phyloP scores from a whole-genome alignment of 257 asterid genomes.

The Capsicum pubescens region DNA sequence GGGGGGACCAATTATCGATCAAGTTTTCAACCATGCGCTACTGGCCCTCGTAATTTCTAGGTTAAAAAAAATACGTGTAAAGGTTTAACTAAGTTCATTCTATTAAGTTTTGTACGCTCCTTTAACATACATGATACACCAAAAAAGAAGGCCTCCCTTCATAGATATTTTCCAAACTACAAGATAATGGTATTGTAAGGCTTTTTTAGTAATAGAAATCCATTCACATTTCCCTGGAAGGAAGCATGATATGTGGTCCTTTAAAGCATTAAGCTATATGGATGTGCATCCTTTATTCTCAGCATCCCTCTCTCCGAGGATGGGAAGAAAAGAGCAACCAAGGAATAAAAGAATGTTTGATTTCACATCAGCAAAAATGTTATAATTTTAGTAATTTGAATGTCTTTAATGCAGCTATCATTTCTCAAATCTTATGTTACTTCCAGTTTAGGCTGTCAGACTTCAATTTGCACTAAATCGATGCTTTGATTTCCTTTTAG shows the following conservation, averaged over 20 bases:
- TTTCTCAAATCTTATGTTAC: constrained; percentile 1
- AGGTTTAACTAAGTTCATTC: neutral
- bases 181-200: neutral
- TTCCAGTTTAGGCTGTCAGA: neutral
- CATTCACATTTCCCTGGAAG: neutral
- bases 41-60: neutral
- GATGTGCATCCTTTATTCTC: constrained; percentile 7
- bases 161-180: neutral
- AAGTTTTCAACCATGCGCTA: neutral
- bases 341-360: constrained; percentile 19
- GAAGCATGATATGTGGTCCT: constrained; percentile 19
- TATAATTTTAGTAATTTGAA: neutral
- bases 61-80: neutral
- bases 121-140: neutral
- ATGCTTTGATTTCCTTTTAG: constrained; percentile 1
- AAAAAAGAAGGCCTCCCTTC: neutral
- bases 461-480: neutral
- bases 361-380: neutral
- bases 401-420: constrained; percentile 13
- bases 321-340: constrained; percentile 11
- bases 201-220: neutral
- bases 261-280: constrained; percentile 18
- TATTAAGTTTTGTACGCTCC: neutral
- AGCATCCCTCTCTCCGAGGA: constrained; percentile 9
- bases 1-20: neutral